Evolutionary conservation across 352 stramenopile genomes (phyloP), one percentile per base, ranked within the genome.

Genomic region (Phytophthora podocarpi): DNA sequence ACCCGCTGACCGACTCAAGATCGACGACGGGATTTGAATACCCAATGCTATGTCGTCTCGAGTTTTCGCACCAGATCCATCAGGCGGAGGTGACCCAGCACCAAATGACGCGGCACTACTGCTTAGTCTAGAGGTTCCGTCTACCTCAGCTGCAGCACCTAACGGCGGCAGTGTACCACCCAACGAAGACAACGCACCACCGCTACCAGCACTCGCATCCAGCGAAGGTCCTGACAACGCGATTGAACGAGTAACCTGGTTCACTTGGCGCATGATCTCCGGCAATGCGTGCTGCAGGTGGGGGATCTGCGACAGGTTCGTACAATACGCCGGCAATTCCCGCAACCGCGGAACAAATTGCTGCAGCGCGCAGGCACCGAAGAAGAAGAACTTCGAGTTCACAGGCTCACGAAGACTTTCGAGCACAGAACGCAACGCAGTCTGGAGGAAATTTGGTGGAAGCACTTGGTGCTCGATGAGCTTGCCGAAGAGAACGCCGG

Each of bases 401-500:
- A 98, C 95, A 8, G 92, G 87, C 59, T 99, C 98, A 20, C 97
- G 85, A 42, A 99, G 75, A 52, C 97, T 98, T 67, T 99, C 97
- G 6, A 99, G 84, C 34, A 99, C 96, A 51, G 98, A 99, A 4
- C 97, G 90, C 23, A 99, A 72, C 30, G 97, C 97, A 47, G 98
- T 99, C 36, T 98, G 97, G 16, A 99, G 74, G 16, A 98, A 99
- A 52, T 99, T 99, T 24, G 91, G 96, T 46, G 91, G 97, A 28
- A 99, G 87, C 24, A 99, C 86, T 70, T 99, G 95, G 61, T 99
- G 96, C 73, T 99, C 94, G 68, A 99, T 99, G 5, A 99, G 83
- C 37, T 97, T 95, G 21, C 97, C 97, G 64, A 99, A 99, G 5
- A 99, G 81, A 59, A 99, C 97, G 21, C 96, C 97, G 7, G 97